These are phyloP conservation scores for Hyphodiscus hymeniophilus DNA, from an alignment of 495 filamentous ascomycete genomes.

Conservation along the genomic window DNA sequence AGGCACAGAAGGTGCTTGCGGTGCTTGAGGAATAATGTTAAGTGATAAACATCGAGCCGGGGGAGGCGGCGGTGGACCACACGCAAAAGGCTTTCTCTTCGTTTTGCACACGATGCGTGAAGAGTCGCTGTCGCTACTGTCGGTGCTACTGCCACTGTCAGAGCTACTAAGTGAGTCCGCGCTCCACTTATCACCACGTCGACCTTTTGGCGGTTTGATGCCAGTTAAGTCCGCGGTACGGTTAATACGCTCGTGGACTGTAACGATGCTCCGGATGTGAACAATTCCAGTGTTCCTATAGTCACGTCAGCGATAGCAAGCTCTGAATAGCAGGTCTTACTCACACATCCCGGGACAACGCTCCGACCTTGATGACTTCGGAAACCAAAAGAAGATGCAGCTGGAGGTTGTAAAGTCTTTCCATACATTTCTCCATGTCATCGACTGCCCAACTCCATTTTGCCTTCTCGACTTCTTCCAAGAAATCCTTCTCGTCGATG, in stretches of 20 bases:
- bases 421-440: constrained; percentile 1
- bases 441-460: neutral
- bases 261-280: constrained; percentile 14
- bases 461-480: constrained; percentile 8
- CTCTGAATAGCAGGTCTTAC: neutral
- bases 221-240: constrained; percentile 12
- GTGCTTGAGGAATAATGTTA: neutral
- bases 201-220: neutral
- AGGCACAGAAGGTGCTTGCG: neutral
- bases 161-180: neutral
- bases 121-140: constrained; percentile 9
- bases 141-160: neutral
- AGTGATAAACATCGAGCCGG: neutral
- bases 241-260: constrained; percentile 8
- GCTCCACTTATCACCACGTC: neutral
- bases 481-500: constrained; percentile 11
- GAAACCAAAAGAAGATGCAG: constrained; percentile 15
- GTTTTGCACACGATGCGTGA: neutral
- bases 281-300: neutral
- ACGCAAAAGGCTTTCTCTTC: neutral
- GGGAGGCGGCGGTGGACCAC: neutral
- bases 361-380: constrained; percentile 12
- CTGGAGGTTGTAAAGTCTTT: constrained; percentile 14
- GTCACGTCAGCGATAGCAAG: neutral
- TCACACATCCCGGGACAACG: constrained; percentile 12